phyloP scores from a whole-genome alignment of 2,329 filamentous ascomycete genomes.

The Curvularia eragrostidis region DNA sequence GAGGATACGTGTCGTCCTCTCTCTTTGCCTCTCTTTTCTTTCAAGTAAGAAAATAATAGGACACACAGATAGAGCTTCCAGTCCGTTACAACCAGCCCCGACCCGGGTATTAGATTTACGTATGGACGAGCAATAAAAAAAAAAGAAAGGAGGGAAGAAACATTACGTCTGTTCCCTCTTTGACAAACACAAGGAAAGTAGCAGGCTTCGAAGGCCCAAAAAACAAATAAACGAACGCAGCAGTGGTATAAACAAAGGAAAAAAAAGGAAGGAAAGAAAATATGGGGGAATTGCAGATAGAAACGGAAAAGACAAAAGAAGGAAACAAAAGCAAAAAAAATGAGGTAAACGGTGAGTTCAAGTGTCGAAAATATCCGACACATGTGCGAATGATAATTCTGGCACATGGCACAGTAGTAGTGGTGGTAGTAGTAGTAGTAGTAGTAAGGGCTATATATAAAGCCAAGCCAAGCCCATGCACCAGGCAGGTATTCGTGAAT shows the following conservation, averaged over 20 bases:
- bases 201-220: not conserved
- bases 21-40: not conserved
- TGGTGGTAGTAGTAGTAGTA: not conserved
- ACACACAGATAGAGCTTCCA: not conserved
- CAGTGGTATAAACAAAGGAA: constrained; percentile 20
- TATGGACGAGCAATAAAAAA: not conserved
- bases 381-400: constrained; percentile 7
- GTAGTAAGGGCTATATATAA: not conserved
- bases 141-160: not conserved
- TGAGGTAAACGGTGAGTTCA: constrained; percentile 13
- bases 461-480: constrained; percentile 28
- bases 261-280: not conserved
- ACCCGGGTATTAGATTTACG: constrained; percentile 12
- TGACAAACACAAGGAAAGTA: not conserved
- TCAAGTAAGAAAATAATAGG: not conserved
- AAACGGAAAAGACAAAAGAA: constrained; percentile 7
- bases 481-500: constrained; percentile 37
- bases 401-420: not conserved
- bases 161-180: not conserved
- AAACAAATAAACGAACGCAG: not conserved
- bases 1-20: not conserved
- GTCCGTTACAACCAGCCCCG: not conserved
- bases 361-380: constrained; percentile 17
- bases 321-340: not conserved
- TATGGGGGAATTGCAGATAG: no score